These are phyloP conservation scores for Pezicula rhizophila DNA, from an alignment of 2,329 filamentous ascomycete genomes.

Conservation along the genomic window DNA sequence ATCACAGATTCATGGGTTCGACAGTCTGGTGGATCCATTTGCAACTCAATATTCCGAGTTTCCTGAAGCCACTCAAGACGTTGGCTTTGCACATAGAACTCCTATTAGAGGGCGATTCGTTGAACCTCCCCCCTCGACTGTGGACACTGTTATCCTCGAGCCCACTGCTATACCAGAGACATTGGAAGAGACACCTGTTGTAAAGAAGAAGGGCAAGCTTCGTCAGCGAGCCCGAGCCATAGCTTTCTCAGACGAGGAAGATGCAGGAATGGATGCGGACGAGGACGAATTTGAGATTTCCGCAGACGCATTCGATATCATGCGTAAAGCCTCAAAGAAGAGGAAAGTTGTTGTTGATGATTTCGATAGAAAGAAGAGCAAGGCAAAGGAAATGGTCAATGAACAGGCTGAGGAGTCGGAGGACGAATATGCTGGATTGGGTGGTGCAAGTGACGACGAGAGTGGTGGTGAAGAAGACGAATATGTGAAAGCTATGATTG, in stretches of 20 bases:
- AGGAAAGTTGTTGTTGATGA: conserved; percentile 44
- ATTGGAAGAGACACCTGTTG: conserved; percentile 58
- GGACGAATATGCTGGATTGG: conserved; percentile 93
- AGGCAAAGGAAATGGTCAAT: conserved; percentile 79
- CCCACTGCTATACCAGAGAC: conserved; percentile 27
- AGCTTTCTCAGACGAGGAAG: conserved; percentile 33
- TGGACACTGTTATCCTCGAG: conserved; percentile 59
- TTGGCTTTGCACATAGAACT: conserved; percentile 66
- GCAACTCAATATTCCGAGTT: conserved; percentile 62
- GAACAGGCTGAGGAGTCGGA: conserved; percentile 97
- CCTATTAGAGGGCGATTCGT: conserved; percentile 65
- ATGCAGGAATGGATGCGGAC: conserved; percentile 14
- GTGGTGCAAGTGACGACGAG: conserved; percentile 84
- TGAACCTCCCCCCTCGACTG: conserved; percentile 59
- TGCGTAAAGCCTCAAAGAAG: conserved; percentile 61
- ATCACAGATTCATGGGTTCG: conserved; percentile 53
- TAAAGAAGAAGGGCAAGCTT: conserved; percentile 53
- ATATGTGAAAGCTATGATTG: conserved; percentile 80
- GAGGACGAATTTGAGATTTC: conserved; percentile 32
- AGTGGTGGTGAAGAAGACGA: conserved; percentile 69
- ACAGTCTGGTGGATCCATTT: conserved; percentile 41
- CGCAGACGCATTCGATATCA: conserved; percentile 37
- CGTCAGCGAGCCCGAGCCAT: conserved; percentile 38
- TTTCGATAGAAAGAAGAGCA: conserved; percentile 81
- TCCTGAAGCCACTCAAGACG: conserved; percentile 75